phyloP scores from a whole-genome alignment of 345 rosid species.

The Eucalyptus curtisii region DNA sequence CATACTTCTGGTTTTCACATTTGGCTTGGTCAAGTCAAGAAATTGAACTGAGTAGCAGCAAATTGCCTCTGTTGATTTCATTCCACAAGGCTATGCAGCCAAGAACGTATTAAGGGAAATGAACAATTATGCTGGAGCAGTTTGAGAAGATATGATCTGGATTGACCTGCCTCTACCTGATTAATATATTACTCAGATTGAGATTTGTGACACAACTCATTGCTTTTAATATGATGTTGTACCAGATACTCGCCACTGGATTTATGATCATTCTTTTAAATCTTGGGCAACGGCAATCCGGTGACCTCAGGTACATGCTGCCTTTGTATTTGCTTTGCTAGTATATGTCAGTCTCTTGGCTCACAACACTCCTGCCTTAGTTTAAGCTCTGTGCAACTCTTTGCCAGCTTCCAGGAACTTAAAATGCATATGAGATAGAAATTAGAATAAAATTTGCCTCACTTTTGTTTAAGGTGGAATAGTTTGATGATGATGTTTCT shows the following conservation, averaged over 20 bases:
- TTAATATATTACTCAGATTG: background rate
- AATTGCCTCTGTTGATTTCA: background rate
- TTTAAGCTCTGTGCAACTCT: background rate
- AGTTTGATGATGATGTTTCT: background rate
- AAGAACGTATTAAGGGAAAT: background rate
- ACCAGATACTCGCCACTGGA: conserved; percentile 80
- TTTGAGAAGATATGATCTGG: background rate
- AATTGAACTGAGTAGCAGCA: background rate
- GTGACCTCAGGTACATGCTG: conserved; percentile 60
- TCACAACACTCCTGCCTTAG: background rate
- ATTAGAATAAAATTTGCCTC: background rate
- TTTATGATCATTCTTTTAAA: conserved; percentile 66
- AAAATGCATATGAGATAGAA: background rate
- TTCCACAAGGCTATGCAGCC: background rate
- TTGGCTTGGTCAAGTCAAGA: background rate
- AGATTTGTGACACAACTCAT: background rate
- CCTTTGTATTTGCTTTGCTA: background rate
- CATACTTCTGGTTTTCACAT: background rate
- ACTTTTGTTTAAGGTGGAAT: background rate
- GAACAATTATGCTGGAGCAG: background rate
- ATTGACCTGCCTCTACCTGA: background rate
- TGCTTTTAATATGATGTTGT: background rate
- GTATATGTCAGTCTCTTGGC: background rate
- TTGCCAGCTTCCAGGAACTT: background rate
- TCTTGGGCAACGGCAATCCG: conserved; percentile 73